Base-by-base conservation (phyloP, 1,139 yeast species). In the Eremothecium cymbalariae region DNA sequence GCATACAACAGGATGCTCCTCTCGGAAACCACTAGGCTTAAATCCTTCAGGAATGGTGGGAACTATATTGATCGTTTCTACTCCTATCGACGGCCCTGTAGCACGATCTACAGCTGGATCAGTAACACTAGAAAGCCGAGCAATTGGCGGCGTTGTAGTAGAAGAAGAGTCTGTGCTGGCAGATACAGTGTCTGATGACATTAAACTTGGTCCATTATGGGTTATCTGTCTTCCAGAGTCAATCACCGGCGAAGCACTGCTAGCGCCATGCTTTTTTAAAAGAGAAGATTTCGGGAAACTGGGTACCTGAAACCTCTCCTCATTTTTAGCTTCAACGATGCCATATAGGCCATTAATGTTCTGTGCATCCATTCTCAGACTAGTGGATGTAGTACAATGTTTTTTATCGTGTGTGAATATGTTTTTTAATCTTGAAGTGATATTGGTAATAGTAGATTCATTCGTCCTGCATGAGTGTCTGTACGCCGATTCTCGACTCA, bases 381-480 rank as follows among this genome's bases (percentile, higher is more conserved):
- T 27, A 13, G 18, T 11, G 15, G 11, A 14, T 18, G 11, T 8
- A 12, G 25, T 17, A 15, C 6, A 24, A 8, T 26, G 8, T 16
- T 36, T 38, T 21, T 33, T 34, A 7, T 34, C 42, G 8, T 42
- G 16, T 17, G 37, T 43, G 33, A 50, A 48, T 19, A 50, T 34
- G 17, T 42, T 45, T 28, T 41, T 45, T 11, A 50, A 29, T 35
- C 40, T 50, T 3, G 46, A 40, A 23, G 44, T 48, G n/a, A 50
- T 31, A 15, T 36, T 27, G 12, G 31, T 37, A 8, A 41, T 26
- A 9, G 40, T 32, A 8, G 34, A 35, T 14, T 35, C 34, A 28
- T 37, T 38, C 8, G 35, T 31, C 12, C 42, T 22, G 22, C 39
- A 30, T 25, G 14, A 24, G n/a, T n/a, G n/a, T n/a, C n/a, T n/a